phyloP scores from a whole-genome alignment of 2,329 filamentous ascomycete species.

The Penicillium expansum region DNA sequence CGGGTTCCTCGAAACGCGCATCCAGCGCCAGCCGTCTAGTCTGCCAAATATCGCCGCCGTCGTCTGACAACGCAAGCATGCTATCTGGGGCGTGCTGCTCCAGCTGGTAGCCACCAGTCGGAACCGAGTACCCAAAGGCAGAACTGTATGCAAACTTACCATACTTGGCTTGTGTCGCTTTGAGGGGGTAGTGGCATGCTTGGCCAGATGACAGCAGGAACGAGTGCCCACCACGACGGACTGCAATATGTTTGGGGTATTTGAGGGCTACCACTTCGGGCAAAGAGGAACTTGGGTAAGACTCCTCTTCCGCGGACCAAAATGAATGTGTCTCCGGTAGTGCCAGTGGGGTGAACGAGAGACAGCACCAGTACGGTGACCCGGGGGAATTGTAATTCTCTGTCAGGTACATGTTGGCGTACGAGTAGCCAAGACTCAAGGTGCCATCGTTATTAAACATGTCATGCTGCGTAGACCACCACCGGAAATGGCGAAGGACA shows the following conservation, averaged over 20 bases:
- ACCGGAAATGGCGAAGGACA: conserved; percentile 69
- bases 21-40: conserved; percentile 67
- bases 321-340: conserved; percentile 69
- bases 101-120: conserved; percentile 70
- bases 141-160: conserved; percentile 75
- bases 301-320: conserved; percentile 68
- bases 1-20: conserved; percentile 58
- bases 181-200: conserved; percentile 78
- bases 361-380: conserved; percentile 71
- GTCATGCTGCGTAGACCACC: conserved; percentile 73
- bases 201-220: conserved; percentile 75
- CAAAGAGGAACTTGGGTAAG: conserved; percentile 55
- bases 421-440: conserved; percentile 72
- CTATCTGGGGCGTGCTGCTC: conserved; percentile 75
- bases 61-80: conserved; percentile 72
- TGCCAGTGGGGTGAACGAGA: conserved; percentile 72
- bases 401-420: conserved; percentile 76
- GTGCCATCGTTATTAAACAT: conserved; percentile 75
- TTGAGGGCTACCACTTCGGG: conserved; percentile 59
- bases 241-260: conserved; percentile 71
- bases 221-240: conserved; percentile 68
- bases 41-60: conserved; percentile 76
- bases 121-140: conserved; percentile 73
- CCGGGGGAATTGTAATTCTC: conserved; percentile 83
- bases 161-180: conserved; percentile 78